A percentile compares a stretch with the other conserved stretches of the same genome.
These are phyloP conservation scores for Thymus mandschuricus DNA, from an alignment of 257 asterid species.

Conservation along the genomic window DNA sequence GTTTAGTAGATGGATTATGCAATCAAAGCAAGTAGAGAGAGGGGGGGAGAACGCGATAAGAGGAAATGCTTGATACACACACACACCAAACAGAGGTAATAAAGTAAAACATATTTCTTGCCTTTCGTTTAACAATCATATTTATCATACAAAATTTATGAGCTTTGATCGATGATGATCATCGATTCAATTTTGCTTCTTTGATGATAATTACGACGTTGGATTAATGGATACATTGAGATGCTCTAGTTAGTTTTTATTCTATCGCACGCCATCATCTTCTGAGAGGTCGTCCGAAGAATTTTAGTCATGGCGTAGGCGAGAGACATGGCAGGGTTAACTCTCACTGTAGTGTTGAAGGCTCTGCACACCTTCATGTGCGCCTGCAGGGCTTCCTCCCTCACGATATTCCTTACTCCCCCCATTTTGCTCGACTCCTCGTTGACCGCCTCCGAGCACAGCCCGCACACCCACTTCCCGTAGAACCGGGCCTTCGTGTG, in stretches of 20 bases:
- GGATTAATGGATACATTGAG: too few relatives aligned
- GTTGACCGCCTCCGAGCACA: slow-evolving; percentile 51
- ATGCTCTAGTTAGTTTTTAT: too few relatives aligned
- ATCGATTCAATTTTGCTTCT: neutral
- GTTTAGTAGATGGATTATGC: too few relatives aligned
- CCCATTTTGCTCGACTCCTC: slow-evolving; percentile 53
- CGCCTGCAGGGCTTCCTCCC: slow-evolving; percentile 45
- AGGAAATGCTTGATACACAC: neutral
- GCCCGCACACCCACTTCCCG: slow-evolving; percentile 58
- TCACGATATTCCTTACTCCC: slow-evolving; percentile 40
- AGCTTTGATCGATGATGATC: too few relatives aligned
- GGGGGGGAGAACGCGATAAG: neutral
- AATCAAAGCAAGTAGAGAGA: too few relatives aligned
- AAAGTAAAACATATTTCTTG: neutral
- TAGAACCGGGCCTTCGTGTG: slow-evolving; percentile 50
- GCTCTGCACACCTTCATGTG: slow-evolving; percentile 46
- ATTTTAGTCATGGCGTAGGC: slow-evolving; percentile 50
- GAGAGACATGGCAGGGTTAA: slow-evolving; percentile 53
- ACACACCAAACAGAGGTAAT: neutral
- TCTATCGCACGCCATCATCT: neutral
- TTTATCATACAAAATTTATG: neutral
- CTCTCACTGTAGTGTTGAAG: slow-evolving; percentile 41
- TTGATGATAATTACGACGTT: too few relatives aligned
- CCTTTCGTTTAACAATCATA: neutral
- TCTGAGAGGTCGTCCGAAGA: slow-evolving; percentile 37